These are phyloP conservation scores for Xylariaceae sp. DNA, from an alignment of 2,329 filamentous ascomycete genomes.

Conservation along the genomic window DNA sequence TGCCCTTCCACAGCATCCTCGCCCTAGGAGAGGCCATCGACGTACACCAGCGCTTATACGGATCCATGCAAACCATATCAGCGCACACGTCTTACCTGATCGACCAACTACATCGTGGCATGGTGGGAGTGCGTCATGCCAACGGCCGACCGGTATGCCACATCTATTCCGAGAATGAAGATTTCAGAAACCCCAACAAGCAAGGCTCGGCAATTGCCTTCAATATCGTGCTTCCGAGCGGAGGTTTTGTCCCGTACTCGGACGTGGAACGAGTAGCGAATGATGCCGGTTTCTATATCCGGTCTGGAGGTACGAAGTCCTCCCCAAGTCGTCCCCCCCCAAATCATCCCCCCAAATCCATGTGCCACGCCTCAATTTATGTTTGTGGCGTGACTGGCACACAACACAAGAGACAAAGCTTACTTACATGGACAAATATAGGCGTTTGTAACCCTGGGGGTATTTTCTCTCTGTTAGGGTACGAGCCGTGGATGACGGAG, in stretches of 20 bases:
- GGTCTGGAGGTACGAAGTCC: constrained; percentile 45
- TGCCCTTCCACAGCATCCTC: constrained; percentile 60
- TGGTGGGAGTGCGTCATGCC: constrained; percentile 44
- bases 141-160: constrained; percentile 48
- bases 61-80: constrained; percentile 53
- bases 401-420: background rate
- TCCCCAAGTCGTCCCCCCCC: background rate
- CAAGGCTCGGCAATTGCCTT: constrained; percentile 61
- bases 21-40: constrained; percentile 56
- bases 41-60: constrained; percentile 50
- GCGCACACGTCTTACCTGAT: constrained; percentile 51
- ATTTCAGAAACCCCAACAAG: constrained; percentile 45
- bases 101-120: constrained; percentile 41
- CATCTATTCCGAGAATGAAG: constrained; percentile 49
- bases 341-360: no score
- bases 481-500: constrained; percentile 50
- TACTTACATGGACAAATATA: constrained; percentile 20
- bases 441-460: constrained; percentile 46
- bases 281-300: constrained; percentile 50
- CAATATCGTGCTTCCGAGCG: constrained; percentile 51
- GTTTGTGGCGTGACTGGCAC: background rate
- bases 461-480: constrained; percentile 42
- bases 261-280: constrained; percentile 56
- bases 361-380: no score
- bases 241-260: constrained; percentile 49